A percentile compares a stretch with the other conserved stretches of the same genome.
phyloP scores from a whole-genome alignment of 1,284 basidiomycete genomes.

The Phaffia rhodozyma region DNA sequence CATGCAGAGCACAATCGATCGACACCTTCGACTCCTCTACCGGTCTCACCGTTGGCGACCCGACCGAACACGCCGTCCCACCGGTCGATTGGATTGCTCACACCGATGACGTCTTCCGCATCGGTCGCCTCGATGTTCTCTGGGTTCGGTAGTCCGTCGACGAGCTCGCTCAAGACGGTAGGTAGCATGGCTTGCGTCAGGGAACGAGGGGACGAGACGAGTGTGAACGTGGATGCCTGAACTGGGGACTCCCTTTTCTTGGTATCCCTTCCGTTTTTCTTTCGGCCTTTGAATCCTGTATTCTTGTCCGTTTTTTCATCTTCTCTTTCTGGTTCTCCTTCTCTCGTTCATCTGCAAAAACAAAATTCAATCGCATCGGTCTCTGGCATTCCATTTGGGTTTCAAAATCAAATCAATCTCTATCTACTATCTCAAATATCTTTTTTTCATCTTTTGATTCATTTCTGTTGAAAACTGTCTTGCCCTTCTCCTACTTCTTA shows the following conservation, averaged over 20 bases:
- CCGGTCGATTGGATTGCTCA: slow-evolving; percentile 11
- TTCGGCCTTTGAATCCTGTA: neutral
- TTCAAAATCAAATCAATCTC: too few relatives aligned
- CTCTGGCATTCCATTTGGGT: too few relatives aligned
- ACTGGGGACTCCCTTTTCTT: neutral
- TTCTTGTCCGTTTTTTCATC: neutral
- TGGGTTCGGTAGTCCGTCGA: neutral
- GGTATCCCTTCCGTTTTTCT: neutral
- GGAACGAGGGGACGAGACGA: neutral
- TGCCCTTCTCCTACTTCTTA: too few relatives aligned
- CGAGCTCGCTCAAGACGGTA: neutral
- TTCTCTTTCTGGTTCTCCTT: neutral
- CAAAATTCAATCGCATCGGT: too few relatives aligned
- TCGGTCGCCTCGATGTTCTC: slow-evolving; percentile 17
- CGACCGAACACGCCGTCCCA: slow-evolving; percentile 12
- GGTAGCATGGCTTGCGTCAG: too few relatives aligned
- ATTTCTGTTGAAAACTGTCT: too few relatives aligned
- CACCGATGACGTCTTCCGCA: slow-evolving; percentile 11
- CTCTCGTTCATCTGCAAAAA: neutral
- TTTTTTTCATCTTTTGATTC: too few relatives aligned
- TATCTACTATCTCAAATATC: too few relatives aligned
- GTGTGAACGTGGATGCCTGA: neutral
- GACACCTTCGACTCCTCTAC: slow-evolving; percentile 13
- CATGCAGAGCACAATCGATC: slow-evolving; percentile 15
- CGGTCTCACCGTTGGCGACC: slow-evolving; percentile 11